Base-by-base conservation (phyloP, 176 grass and related monocot genomes). In the Carex pumila region DNA sequence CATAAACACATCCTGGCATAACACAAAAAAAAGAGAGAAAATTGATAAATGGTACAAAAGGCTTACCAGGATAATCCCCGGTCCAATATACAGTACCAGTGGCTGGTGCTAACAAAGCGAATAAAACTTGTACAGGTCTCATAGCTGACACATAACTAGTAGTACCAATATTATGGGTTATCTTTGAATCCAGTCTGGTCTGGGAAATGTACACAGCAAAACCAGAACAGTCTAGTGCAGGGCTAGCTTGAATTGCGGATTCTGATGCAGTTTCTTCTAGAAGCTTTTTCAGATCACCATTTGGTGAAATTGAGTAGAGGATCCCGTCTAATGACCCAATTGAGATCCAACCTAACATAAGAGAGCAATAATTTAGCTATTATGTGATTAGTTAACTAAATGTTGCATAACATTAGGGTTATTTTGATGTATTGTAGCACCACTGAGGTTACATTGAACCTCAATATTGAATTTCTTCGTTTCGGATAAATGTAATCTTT, bases 1-100 rank as follows among this genome's bases (percentile, higher is more conserved):
- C 72, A 76, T 10, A 14, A 74, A 13, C 60, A 55, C 7, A 76
- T 17, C 34, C 50, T 18, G 25, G 6, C 30, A 31, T 31, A 9
- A 15, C 2, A 12, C 3, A 17, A 3, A 54, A 76, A 55, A 32
- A 7, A 7, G 12, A 31, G 43, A 32, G 30, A 3, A 7, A 12
- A 12, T 32, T 56, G 18, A 56, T 77, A 56, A 77, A 56, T 34
- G 25, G 13, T 17, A 77, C 3, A 7, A 47, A 36, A 30, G 56
- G 6, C 71, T 74, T 63, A 94, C 92, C 95, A 88, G 87, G 84
- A 84, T 93, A 93, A 5, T 85, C 79, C 70, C 85, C 79, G 4
- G 89, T 88, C 95, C 95, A 97, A 84, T 93, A 85, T n/a, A 93
- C 63, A 47, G 89, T 91, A 89, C 92, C 95, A 87, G 79, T 94